Evolutionary conservation across 1,139 yeast genomes (phyloP), one percentile per base, ranked within the genome.

Genomic region (Saccharomyces pastorianus): DNA sequence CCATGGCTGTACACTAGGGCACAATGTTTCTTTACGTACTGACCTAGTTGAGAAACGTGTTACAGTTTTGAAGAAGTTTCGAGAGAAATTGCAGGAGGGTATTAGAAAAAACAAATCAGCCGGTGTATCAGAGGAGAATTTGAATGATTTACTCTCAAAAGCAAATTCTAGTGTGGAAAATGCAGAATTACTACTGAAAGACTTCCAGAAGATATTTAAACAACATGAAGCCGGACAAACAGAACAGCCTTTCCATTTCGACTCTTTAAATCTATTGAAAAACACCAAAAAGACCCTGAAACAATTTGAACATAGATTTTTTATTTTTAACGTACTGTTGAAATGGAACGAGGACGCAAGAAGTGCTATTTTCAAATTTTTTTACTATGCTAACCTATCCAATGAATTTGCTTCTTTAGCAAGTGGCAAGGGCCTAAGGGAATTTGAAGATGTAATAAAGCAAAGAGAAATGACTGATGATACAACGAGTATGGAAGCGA

Each of bases 311-410:
- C 91, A 93, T 65, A 74, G 95, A 53, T 91, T 87, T 65, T 83
- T 86, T 57, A 75, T 91, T 32, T 95, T 90, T 64, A 84, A 86
- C 60, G 77, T 90, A 67, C 81, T 83, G 62, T 67, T 90, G 64
- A 85, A 83, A 60, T 90, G 97, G 96, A 84, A 86, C 66, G 85
- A 86, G 57, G 68, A 73, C 6, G 75, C 85, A 11, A 75, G 95
- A 52, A 81, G 87, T 60, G 76, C 80, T 38, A 73, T 89, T 53
- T 75, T 79, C 60, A 77, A 81, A 46, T 88, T 88, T 63, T 68
- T 85, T 42, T 85, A 84, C 56, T 76, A 81, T 51, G 76, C 84
- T 8, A 77, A 80, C 25, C 80, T 83, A 47, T 72, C 86, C 42
- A 76, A 76, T 52, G 79, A 83, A 7, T 75, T 78, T 49, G 73